Conservation (phyloP, 352 stramenopile species). For the Phytophthora boehmeriae region DNA sequence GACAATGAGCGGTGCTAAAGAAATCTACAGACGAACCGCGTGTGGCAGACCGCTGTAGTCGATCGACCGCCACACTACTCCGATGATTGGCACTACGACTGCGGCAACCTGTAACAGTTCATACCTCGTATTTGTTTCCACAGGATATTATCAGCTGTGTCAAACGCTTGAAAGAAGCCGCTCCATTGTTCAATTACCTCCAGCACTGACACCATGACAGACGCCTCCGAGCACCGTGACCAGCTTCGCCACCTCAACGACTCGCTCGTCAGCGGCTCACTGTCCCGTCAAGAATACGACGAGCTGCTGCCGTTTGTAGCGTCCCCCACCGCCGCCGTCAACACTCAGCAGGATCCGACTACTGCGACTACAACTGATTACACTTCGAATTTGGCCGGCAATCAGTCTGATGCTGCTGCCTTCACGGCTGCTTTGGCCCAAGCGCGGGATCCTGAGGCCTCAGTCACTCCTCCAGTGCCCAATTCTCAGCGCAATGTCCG, state of each 20-base stretch:
- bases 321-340: slow-evolving; percentile 13
- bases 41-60: slow-evolving; percentile 53
- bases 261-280: slow-evolving; percentile 35
- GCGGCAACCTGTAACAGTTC: not conserved
- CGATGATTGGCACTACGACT: slow-evolving; percentile 8
- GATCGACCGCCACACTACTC: slow-evolving; percentile 27
- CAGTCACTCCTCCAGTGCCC: slow-evolving; percentile 1
- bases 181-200: slow-evolving; percentile 10
- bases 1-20: slow-evolving; percentile 58
- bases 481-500: slow-evolving; percentile 21
- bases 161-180: slow-evolving; percentile 20
- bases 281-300: slow-evolving; percentile 45
- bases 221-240: slow-evolving; percentile 24
- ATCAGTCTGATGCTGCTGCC: slow-evolving; percentile 6
- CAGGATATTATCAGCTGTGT: too few species aligned
- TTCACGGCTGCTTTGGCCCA: slow-evolving; percentile 11
- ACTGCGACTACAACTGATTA: not conserved
- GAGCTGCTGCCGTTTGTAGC: slow-evolving; percentile 45
- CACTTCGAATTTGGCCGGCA: not conserved
- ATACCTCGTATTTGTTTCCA: slow-evolving; percentile 1
- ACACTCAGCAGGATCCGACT: not conserved
- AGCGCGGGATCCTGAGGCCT: slow-evolving; percentile 11
- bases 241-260: slow-evolving; percentile 45
- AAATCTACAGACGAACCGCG: slow-evolving; percentile 33
- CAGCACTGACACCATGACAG: slow-evolving; percentile 13